Base-by-base conservation (phyloP, 148 eudicot genomes). In the Beta vulgaris region DNA sequence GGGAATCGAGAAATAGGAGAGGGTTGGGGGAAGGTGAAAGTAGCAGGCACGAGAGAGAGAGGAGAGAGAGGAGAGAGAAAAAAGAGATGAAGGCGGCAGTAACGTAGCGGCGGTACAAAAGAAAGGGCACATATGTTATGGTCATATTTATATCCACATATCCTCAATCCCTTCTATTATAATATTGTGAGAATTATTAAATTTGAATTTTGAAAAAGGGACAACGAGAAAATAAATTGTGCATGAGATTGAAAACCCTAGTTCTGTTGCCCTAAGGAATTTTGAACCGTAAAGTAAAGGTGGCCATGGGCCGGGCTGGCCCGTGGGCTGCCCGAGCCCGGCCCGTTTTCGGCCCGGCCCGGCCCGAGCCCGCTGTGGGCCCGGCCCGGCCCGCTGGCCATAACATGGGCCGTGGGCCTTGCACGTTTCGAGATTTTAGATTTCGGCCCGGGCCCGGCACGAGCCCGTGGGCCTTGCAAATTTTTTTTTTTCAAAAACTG, bases 121-220 rank as follows among this genome's bases (percentile, higher is more conserved):
- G 21, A 42, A n/a, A 67, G 53, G 71, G 71, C 16, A 25, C 7
- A 14, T 25, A 43, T 67, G 69, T 67, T 42, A n/a, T 40, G 71
- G 53, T 42, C 18, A 1, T 67, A 67, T 67, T 67, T 67, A 67
- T 67, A 67, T 42, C 71, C 71, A 67, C 68, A 64, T n/a, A 37
- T 37, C 16, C n/a, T 34, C 28, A 64, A 31, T 14, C 8, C 6
- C 12, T 31, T 60, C 0, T 32, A 11, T 19, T 35, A 34, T 32
- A 59, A 59, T 3, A 31, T 28, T 14, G 0, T 59, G 29, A 14
- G n/a, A n/a, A n/a, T 13, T 12, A 31, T 28, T 3, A 31, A 12
- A 2, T 14, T 28, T 16, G 7, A 63, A 35, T 28, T 35, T 36
- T 21, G 5, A 3, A n/a, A 64, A 21, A 2, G 23, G 25, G 42